Percentiles rank a stretch among this genome's conserved stretches.
Conservation (phyloP, 164 flowering plant genomes). For the Vitis amurensis region DNA sequence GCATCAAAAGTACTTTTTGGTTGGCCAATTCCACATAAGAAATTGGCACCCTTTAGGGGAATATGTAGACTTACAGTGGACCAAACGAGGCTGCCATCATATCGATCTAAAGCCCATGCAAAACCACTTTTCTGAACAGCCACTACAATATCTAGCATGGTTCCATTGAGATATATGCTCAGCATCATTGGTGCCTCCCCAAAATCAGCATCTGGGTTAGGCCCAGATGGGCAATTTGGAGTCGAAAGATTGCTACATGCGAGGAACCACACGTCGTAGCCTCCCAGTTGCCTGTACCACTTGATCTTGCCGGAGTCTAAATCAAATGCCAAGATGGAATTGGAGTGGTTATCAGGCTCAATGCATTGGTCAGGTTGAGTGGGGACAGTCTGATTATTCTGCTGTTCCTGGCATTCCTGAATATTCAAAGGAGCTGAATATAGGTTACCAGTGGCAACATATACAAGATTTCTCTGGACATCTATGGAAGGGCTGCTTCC, state of each 20-base stretch:
- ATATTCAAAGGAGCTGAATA: constrained; percentile 33
- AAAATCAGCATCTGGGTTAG: constrained; percentile 35
- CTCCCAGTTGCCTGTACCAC: constrained; percentile 42
- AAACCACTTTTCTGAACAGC: constrained; percentile 45
- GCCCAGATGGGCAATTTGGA: constrained; percentile 39
- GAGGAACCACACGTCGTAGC: constrained; percentile 37
- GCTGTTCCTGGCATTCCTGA: constrained; percentile 28
- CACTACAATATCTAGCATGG: constrained; percentile 22
- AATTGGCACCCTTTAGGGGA: too few species aligned
- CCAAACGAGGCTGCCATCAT: constrained; percentile 31
- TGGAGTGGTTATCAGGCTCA: constrained; percentile 30
- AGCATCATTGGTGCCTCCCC: constrained; percentile 42
- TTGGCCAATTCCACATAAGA: too few species aligned
- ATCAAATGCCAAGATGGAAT: constrained; percentile 38
- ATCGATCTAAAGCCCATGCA: constrained; percentile 42
- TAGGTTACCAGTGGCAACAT: constrained; percentile 39
- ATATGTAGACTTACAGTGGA: constrained; percentile 23
- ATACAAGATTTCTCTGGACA: constrained; percentile 20
- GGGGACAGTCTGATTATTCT: constrained; percentile 29
- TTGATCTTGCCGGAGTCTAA: constrained; percentile 31
- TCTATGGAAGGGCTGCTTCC: constrained; percentile 50
- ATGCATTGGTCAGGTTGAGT: constrained; percentile 24
- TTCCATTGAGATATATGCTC: constrained; percentile 12
- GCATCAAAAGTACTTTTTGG: background rate
- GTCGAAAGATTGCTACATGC: constrained; percentile 16